Evolutionary conservation across 1,284 basidiomycete genomes (phyloP).

Genomic region (Moniliophthora roreri): DNA sequence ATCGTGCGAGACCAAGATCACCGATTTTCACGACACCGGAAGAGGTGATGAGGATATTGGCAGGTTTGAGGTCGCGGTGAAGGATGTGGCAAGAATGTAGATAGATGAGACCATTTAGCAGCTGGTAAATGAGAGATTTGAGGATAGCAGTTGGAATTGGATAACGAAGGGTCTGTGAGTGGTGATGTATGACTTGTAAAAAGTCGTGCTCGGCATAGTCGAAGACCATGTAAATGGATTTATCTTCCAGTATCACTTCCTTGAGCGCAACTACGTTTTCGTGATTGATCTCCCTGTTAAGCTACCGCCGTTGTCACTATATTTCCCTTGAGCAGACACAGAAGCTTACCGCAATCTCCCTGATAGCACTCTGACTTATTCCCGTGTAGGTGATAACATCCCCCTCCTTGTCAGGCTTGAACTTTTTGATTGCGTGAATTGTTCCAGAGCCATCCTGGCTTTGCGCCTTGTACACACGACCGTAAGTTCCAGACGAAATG

Average conservation of each 20-base stretch:
- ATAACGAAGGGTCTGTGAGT: conserved; percentile 84
- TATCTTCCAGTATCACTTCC: conserved; percentile 97
- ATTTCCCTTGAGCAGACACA: background rate
- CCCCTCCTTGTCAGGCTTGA: conserved; percentile 99
- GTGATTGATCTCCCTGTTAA: conserved; percentile 93
- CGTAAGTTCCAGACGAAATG: conserved; percentile 97
- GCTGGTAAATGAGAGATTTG: conserved; percentile 93
- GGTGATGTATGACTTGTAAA: conserved; percentile 98
- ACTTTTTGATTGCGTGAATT: conserved; percentile 98
- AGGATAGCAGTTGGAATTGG: conserved; percentile 78
- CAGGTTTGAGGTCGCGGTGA: conserved; percentile 97
- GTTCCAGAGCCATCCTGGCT: conserved; percentile 64
- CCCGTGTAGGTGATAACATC: conserved; percentile 94
- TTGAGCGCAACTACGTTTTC: conserved; percentile 90
- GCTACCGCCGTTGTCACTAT: conserved; percentile 38
- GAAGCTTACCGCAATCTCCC: conserved; percentile 87
- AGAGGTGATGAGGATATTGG: conserved; percentile 95
- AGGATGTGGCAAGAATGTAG: conserved; percentile 95
- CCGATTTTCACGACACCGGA: conserved; percentile 95
- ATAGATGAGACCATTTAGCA: conserved; percentile 94
- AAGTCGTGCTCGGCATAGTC: conserved; percentile 99
- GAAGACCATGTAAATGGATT: conserved; percentile 98
- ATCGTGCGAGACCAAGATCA: conserved; percentile 91
- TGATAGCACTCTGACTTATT: conserved; percentile 95
- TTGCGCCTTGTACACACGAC: conserved; percentile 95